These are phyloP conservation scores for Cynara cardunculus DNA, from an alignment of 129 eudicot genomes.

Conservation along the genomic window DNA sequence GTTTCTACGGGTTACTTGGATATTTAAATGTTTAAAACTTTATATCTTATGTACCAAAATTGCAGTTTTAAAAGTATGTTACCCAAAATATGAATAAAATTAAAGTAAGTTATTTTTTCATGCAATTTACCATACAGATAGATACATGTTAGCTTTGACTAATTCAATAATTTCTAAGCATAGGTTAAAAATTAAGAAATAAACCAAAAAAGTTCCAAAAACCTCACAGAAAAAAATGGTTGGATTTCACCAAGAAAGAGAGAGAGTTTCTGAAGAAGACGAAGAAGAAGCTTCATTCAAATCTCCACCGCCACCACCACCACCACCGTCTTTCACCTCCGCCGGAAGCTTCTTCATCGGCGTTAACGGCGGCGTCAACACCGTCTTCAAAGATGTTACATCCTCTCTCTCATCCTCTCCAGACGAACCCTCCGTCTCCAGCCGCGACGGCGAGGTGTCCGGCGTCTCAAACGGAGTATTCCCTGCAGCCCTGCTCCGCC, in stretches of 20 bases:
- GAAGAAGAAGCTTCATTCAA: conserved; percentile 43
- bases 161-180: background rate
- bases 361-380: conserved; percentile 51
- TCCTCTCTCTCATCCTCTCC: conserved; percentile 1
- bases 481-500: conserved; percentile 16
- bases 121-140: no score
- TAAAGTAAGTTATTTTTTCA: no score
- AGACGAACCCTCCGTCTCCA: conserved; percentile 46
- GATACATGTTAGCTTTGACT: background rate
- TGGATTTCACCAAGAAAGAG: conserved; percentile 59
- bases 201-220: background rate
- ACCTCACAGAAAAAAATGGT: background rate
- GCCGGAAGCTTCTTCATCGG: conserved; percentile 76
- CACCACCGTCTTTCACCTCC: conserved; percentile 38
- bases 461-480: conserved; percentile 87
- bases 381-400: conserved; percentile 11
- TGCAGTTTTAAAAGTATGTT: no score
- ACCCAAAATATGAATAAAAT: no score
- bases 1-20: no score
- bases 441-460: conserved; percentile 70
- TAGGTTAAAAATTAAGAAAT: background rate
- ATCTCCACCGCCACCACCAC: conserved; percentile 29
- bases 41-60: no score
- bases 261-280: conserved; percentile 64
- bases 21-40: no score